Percentiles rank a stretch among this genome's conserved stretches.
These are phyloP conservation scores for Thielaviopsis cerberus DNA, from an alignment of 2,329 filamentous ascomycete genomes.

Conservation along the genomic window DNA sequence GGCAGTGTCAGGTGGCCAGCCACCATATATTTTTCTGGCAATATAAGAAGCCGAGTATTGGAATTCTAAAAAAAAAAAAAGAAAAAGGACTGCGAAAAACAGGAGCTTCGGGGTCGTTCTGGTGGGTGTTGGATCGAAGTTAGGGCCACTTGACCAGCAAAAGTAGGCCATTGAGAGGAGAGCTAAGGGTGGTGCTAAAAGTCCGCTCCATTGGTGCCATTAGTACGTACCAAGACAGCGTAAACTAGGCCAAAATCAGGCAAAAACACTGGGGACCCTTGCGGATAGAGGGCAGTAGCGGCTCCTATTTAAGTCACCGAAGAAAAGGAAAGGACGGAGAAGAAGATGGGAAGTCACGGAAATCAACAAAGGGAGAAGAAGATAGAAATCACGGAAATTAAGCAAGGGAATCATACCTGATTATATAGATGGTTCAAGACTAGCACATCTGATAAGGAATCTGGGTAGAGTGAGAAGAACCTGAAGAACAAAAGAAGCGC, in stretches of 20 bases:
- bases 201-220: not conserved
- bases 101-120: not conserved
- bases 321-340: too few species aligned
- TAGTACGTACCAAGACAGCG: not conserved
- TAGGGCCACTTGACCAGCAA: not conserved
- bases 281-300: not conserved
- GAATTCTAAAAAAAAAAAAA: not conserved
- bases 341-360: too few species aligned
- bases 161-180: too few species aligned
- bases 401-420: too few species aligned
- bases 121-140: not conserved
- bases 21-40: not conserved
- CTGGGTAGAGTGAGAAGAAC: not conserved
- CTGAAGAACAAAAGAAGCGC: not conserved
- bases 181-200: not conserved
- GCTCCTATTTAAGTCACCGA: not conserved
- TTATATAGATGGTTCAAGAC: too few species aligned
- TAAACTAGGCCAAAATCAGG: not conserved
- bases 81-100: not conserved
- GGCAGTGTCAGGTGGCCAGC: not conserved
- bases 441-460: too few species aligned
- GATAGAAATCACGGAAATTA: too few species aligned
- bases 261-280: not conserved
- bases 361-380: too few species aligned
- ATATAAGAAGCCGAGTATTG: not conserved